A percentile compares a stretch with the other conserved stretches of the same genome.
These are phyloP conservation scores for Trichoderma aggressivum DNA, from an alignment of 2,329 filamentous ascomycete genomes.

Conservation along the genomic window DNA sequence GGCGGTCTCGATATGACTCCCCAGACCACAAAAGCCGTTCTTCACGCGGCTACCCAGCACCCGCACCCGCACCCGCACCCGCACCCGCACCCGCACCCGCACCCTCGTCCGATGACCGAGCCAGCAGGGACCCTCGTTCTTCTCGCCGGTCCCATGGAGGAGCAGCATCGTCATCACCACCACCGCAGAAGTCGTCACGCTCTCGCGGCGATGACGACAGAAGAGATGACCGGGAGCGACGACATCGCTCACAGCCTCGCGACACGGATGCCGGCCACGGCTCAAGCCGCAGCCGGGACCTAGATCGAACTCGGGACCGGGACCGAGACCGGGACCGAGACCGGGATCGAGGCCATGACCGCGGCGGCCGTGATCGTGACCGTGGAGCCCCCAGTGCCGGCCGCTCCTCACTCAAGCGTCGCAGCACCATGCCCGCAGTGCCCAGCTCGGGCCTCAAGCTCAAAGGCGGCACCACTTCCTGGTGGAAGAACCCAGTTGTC, in stretches of 20 bases:
- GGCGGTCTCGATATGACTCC: constrained; percentile 7
- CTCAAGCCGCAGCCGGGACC: not conserved
- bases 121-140: not conserved
- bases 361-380: not conserved
- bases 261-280: not conserved
- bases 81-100: too few relatives aligned
- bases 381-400: not conserved
- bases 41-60: not conserved
- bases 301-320: not conserved
- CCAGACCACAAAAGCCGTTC: constrained; percentile 2
- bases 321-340: not conserved
- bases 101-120: not conserved
- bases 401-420: constrained; percentile 16
- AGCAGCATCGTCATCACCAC: not conserved
- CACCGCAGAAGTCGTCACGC: not conserved
- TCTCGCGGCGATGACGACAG: constrained; percentile 7
- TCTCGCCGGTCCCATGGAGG: constrained; percentile 9
- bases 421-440: constrained; percentile 34
- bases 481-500: constrained; percentile 39
- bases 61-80: too few relatives aligned
- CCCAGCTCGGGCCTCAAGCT: constrained; percentile 1
- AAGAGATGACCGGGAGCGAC: not conserved
- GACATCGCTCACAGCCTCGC: constrained; percentile 8
- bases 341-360: not conserved
- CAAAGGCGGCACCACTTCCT: constrained; percentile 26